phyloP scores from a whole-genome alignment of 805 yeast genomes.

The Myxozyma kluyveri region DNA sequence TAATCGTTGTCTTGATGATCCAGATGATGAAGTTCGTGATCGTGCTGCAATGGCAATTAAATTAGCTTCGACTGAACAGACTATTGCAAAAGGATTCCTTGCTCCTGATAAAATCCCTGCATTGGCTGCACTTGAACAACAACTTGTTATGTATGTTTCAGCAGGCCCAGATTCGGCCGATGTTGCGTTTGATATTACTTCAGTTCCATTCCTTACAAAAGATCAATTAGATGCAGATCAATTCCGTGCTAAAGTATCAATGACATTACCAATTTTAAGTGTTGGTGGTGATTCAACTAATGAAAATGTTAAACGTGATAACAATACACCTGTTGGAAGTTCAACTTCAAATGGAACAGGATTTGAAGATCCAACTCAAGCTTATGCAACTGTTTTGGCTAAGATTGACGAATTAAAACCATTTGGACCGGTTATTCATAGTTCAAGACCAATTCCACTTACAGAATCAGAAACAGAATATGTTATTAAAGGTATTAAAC shows the following conservation, averaged over 20 bases:
- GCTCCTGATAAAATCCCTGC: constrained; percentile 69
- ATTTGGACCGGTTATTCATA: constrained; percentile 73
- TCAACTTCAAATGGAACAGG: constrained; percentile 14
- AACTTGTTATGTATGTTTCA: constrained; percentile 66
- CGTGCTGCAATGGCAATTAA: constrained; percentile 85
- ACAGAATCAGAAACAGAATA: constrained; percentile 94
- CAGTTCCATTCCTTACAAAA: constrained; percentile 53
- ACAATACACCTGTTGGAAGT: constrained; percentile 34
- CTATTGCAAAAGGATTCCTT: constrained; percentile 48
- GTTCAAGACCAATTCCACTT: constrained; percentile 61
- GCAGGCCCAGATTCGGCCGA: constrained; percentile 45
- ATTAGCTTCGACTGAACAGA: constrained; percentile 45
- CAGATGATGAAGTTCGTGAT: constrained; percentile 96
- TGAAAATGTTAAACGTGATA: not conserved
- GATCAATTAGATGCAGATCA: constrained; percentile 41
- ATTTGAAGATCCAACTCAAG: constrained; percentile 37
- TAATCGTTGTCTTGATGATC: constrained; percentile 78
- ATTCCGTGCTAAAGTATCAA: constrained; percentile 51
- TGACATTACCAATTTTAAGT: constrained; percentile 28
- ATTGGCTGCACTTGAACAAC: constrained; percentile 72
- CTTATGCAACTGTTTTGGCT: constrained; percentile 66
- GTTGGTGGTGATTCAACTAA: constrained; percentile 27
- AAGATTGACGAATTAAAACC: constrained; percentile 68
- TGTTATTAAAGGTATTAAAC: constrained; percentile 80
- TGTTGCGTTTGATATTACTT: constrained; percentile 67